Evolutionary conservation across 768 basidiomycete species (phyloP), one percentile per base, ranked within the genome.

Genomic region (Chalciporus chontae): DNA sequence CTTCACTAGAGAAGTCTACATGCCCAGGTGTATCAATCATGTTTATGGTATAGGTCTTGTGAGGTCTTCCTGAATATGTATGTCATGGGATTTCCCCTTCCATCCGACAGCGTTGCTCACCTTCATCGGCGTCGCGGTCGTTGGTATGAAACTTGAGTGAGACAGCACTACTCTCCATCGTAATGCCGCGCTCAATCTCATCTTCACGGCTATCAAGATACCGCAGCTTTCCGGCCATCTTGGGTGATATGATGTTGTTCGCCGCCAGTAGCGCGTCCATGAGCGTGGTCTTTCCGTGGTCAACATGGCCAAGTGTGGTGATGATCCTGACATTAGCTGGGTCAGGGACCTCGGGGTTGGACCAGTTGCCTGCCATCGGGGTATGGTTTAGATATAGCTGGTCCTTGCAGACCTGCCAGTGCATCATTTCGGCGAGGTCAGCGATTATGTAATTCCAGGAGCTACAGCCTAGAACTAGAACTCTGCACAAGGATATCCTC

Each of bases 21-120:
- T 99, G 96, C 4, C 96, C 96, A 14, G 96, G 96, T 0, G 96
- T 98, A 68, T 99, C 96, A 55, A 99, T 95, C 78, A 98, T 86
- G 65, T 96, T 97, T 47, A 97, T 80, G 40, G 87, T 76, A 70
- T 89, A 96, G 19, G 84, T 87, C 63, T 76, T 86, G 23, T 79
- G 73, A 45, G 70, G 69, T 67, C 67, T 76, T 65, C 68, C 87
- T 87, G 62, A 59, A 61, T 57, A 64, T 54, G 65, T 69, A 58
- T 58, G 71, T 77, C 64, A 71, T 46, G 29, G 39, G 55, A 58
- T 51, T 40, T 32, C 47, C 36, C n/a, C 13, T 46, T 44, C 46
- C 18, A 38, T 43, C 47, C 46, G 37, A 39, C 40, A 34, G 32
- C n/a, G 23, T n/a, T 45, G 69, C 80, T 53, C 66, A 89, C 90